Evolutionary conservation across 768 basidiomycete genomes (phyloP), one percentile per base, ranked within the genome.

Genomic region (Boletus bicolor): DNA sequence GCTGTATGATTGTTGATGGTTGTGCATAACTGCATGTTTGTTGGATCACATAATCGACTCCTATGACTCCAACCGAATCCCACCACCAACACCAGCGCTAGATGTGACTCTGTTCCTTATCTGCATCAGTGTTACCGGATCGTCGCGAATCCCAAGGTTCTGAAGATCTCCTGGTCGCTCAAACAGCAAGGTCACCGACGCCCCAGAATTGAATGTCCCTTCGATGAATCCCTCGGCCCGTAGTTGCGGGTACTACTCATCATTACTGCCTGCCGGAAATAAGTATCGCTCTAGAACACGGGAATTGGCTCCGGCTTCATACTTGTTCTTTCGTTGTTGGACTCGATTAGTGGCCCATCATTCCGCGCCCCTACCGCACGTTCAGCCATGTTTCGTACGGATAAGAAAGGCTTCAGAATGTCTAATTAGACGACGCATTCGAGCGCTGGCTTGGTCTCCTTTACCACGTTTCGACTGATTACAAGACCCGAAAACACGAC

Each of bases 31-130:
- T 24, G 21, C 21, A 24, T 24, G 14, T 7, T 24, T 15, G 14
- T 5, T 19, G 48, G 53, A 57, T 58, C 54, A 62, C 60, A 58
- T 63, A 43, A 58, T 55, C 58, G 34, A n/a, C 26, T 44, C 44
- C 43, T 44, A 21, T 19, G 44, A n/a, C 46, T 35, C 47, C n/a
- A 7, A 12, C 32, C 30, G 2, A 24, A 24, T 24, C 26, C 37
- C 35, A 26, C 35, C 21, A 17, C 24, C 35, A 48, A 35, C 47
- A 24, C 15, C 19, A 15, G 21, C 21, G 17, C 19, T 17, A 26
- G 10, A 21, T 10, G 10, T 36, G 36, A 36, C 17, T 3, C 10
- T 49, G 12, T 21, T 34, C 12, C 32, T 45, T 15, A 14, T 34
- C 14, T 5, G 2, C 3, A 15, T 47, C 9, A 1, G 14, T 9